phyloP scores from a whole-genome alignment of 2,329 filamentous ascomycete species.

The Paracoccidioides lutzii region DNA sequence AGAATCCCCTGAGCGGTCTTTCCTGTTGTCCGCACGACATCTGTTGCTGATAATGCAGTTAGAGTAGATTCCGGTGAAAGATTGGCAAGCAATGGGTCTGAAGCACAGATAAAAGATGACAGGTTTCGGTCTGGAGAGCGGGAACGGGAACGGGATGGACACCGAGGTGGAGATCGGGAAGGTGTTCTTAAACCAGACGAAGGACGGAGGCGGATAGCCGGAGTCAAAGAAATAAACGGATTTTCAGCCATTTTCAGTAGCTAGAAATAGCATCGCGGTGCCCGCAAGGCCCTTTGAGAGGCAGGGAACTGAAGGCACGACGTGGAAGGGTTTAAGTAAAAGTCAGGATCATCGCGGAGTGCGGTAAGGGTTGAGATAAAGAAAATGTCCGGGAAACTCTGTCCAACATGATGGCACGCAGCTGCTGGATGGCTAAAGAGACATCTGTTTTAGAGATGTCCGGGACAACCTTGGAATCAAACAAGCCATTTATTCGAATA shows the following conservation, averaged over 20 bases:
- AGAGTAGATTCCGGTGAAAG: constrained; percentile 43
- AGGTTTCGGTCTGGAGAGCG: constrained; percentile 27
- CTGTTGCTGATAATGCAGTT: constrained; percentile 34
- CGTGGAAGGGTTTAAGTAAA: background rate
- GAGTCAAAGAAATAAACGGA: constrained; percentile 18
- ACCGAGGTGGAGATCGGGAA: constrained; percentile 17
- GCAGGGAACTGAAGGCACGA: background rate
- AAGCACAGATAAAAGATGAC: constrained; percentile 24
- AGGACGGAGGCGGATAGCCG: constrained; percentile 17
- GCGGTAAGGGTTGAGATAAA: background rate
- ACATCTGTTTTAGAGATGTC: background rate
- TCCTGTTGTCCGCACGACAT: constrained; percentile 29
- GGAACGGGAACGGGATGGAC: constrained; percentile 24
- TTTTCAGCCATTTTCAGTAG: constrained; percentile 21
- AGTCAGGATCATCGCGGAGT: background rate
- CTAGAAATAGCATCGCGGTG: constrained; percentile 15
- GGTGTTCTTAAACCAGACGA: constrained; percentile 3
- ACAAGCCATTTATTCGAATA: background rate
- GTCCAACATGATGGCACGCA: background rate
- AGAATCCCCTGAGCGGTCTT: constrained; percentile 28
- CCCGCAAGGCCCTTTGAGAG: constrained; percentile 13
- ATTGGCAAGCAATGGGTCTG: constrained; percentile 39
- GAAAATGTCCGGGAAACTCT: background rate
- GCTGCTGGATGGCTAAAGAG: background rate
- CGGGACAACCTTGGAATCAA: background rate